phyloP scores from a whole-genome alignment of 768 basidiomycete genomes.

The Hygrocybe punicea region DNA sequence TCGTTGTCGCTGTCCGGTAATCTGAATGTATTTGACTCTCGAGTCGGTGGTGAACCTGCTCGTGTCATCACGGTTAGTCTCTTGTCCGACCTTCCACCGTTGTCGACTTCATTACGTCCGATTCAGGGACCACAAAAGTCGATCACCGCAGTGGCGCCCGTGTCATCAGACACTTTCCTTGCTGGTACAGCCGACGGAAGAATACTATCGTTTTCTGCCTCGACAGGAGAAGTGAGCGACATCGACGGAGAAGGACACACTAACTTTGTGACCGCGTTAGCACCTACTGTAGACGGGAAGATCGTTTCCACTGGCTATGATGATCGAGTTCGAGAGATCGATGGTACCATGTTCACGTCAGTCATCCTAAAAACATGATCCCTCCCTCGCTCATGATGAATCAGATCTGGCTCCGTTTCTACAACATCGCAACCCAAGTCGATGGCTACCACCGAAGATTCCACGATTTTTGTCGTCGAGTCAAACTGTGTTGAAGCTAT shows the following conservation, averaged over 20 bases:
- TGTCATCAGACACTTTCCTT: conserved; percentile 60
- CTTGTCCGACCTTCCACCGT: neutral
- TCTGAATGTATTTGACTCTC: conserved; percentile 77
- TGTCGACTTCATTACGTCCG: neutral
- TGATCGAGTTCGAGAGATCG: conserved; percentile 69
- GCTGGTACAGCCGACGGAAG: conserved; percentile 81
- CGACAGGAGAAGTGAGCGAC: conserved; percentile 42
- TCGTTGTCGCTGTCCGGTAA: conserved; percentile 82
- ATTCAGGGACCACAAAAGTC: conserved; percentile 75
- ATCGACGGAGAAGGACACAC: conserved; percentile 68
- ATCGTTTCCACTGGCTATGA: conserved; percentile 78
- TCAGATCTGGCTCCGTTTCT: conserved; percentile 48
- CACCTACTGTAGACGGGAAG: conserved; percentile 44
- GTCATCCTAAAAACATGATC: conserved; percentile 21
- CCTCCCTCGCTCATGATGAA: neutral
- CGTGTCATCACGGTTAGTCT: conserved; percentile 57
- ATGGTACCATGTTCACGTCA: conserved; percentile 47
- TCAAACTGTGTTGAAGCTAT: conserved; percentile 60
- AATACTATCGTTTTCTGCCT: conserved; percentile 56
- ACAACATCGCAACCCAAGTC: conserved; percentile 66
- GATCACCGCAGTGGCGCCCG: conserved; percentile 59
- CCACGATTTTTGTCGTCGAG: conserved; percentile 64
- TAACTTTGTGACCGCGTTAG: conserved; percentile 64
- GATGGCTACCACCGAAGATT: conserved; percentile 56
- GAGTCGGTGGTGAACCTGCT: conserved; percentile 57